These are phyloP conservation scores for bread wheat (Triticum aestivum) DNA, from an alignment of 176 grass and related monocot species.

Conservation along the genomic window IWGSC_CS_RefSeq_v2.1 NC_057807.1:364083788-364084287, in stretches of 20 bases:
- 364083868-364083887: neutral
- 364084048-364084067: no score
- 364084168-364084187: neutral
- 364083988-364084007: constrained; percentile 4
- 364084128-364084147: no score
- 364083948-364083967: constrained; percentile 47
- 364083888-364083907: constrained; percentile 41
- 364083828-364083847: constrained; percentile 8
- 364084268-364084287: no score
- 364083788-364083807: constrained; percentile 13
- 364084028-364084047: neutral
- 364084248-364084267: no score
- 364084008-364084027: constrained; percentile 31
- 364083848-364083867: neutral
- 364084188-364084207: neutral
- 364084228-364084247: no score
- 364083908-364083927: constrained; percentile 22
- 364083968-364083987: neutral
- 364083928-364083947: neutral
- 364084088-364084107: no score
- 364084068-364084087: no score
- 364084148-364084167: no score
- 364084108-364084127: no score
- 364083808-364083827: neutral
- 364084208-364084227: no score